Evolutionary conservation across 2,329 filamentous ascomycete genomes (phyloP).

Genomic region (Penicillium sp.): DNA sequence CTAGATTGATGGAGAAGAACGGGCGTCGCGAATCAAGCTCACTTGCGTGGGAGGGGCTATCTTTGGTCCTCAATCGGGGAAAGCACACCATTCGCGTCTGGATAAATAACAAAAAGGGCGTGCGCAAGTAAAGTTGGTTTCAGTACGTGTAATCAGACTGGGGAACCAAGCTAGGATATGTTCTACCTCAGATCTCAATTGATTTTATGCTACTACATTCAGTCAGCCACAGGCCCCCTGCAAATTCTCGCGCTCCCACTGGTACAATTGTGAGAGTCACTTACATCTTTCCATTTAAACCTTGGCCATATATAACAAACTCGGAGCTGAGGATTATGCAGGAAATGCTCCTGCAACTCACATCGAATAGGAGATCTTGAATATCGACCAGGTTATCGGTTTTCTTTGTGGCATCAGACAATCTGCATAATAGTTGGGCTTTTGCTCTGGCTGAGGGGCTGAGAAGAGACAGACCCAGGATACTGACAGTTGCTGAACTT

Average conservation of each 20-base stretch:
- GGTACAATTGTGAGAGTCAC: background rate
- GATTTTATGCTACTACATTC: slow-evolving; percentile 1
- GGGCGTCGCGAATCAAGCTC: background rate
- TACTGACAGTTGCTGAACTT: background rate
- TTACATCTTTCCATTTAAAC: background rate
- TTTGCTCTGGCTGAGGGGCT: background rate
- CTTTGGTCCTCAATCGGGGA: background rate
- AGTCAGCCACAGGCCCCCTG: background rate
- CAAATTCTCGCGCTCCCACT: background rate
- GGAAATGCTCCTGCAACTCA: slow-evolving; percentile 1
- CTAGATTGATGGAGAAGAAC: background rate
- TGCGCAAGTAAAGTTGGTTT: background rate
- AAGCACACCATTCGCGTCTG: background rate
- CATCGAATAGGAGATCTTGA: background rate
- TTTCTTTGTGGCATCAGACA: background rate
- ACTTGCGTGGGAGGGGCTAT: background rate
- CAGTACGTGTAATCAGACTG: background rate
- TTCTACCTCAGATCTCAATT: background rate
- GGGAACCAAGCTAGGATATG: background rate
- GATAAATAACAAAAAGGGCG: background rate
- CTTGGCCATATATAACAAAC: background rate
- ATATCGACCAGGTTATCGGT: slow-evolving; percentile 4
- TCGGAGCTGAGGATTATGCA: background rate
- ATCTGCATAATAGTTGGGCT: slow-evolving; percentile 4
- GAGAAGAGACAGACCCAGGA: background rate